These are phyloP conservation scores for Penicillium fuscoglaucum DNA, from an alignment of 2,329 filamentous ascomycete species.

Conservation along the genomic window DNA sequence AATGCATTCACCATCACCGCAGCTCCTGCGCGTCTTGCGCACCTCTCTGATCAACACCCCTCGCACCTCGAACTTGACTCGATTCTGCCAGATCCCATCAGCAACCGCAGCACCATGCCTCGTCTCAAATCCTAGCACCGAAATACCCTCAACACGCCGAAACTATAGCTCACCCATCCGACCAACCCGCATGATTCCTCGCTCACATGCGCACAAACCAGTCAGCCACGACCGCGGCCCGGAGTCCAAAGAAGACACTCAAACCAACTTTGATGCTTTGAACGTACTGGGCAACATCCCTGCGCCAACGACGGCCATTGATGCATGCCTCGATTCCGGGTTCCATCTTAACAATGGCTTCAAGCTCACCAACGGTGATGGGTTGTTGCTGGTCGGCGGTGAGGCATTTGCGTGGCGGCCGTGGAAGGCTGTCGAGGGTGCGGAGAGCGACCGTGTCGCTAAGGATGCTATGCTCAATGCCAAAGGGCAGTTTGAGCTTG, in stretches of 20 bases:
- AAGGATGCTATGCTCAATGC: slow-evolving; percentile 62
- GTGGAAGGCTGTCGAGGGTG: slow-evolving; percentile 58
- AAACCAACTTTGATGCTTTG: slow-evolving; percentile 71
- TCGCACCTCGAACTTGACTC: slow-evolving; percentile 14
- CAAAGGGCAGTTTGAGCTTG: slow-evolving; percentile 80
- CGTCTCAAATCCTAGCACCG: neutral
- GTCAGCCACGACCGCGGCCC: slow-evolving; percentile 60
- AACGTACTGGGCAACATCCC: slow-evolving; percentile 77
- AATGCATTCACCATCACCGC: slow-evolving; percentile 44
- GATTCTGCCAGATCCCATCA: slow-evolving; percentile 15
- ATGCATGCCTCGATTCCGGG: slow-evolving; percentile 77
- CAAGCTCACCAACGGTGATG: slow-evolving; percentile 66
- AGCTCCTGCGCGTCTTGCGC: slow-evolving; percentile 46
- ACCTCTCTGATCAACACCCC: slow-evolving; percentile 29
- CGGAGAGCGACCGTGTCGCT: slow-evolving; percentile 32
- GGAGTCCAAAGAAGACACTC: slow-evolving; percentile 60
- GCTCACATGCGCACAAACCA: slow-evolving; percentile 39
- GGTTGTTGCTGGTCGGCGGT: slow-evolving; percentile 76
- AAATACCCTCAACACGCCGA: slow-evolving; percentile 18
- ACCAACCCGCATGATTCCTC: slow-evolving; percentile 35
- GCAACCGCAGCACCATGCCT: slow-evolving; percentile 7
- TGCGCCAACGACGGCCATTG: slow-evolving; percentile 76
- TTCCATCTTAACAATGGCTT: slow-evolving; percentile 84
- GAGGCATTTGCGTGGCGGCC: slow-evolving; percentile 89
- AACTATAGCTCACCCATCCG: slow-evolving; percentile 30